Evolutionary conservation across 2,329 filamentous ascomycete species (phyloP).

Genomic region (Phialocephala sp.): DNA sequence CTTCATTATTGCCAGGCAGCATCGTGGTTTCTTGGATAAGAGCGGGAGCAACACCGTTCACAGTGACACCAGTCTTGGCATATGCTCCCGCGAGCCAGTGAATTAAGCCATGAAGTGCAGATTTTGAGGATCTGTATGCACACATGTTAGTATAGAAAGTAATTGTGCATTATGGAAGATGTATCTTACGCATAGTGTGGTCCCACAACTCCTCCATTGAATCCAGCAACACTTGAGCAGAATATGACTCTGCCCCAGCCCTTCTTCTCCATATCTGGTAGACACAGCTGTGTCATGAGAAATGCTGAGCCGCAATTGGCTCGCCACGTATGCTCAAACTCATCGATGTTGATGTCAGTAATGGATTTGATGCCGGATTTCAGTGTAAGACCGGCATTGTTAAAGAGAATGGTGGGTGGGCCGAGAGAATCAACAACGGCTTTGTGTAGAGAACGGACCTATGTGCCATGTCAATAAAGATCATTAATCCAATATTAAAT

Average conservation of each 20-base stretch:
- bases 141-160: background rate
- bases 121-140: conserved; percentile 44
- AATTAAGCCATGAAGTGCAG: conserved; percentile 52
- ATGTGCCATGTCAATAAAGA: background rate
- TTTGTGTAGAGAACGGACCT: conserved; percentile 28
- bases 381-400: conserved; percentile 33
- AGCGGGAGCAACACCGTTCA: conserved; percentile 56
- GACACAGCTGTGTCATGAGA: conserved; percentile 35
- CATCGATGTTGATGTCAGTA: conserved; percentile 33
- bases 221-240: conserved; percentile 33
- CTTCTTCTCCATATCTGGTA: conserved; percentile 47
- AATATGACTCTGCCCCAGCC: conserved; percentile 38
- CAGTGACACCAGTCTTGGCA: conserved; percentile 51
- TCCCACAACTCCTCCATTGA: conserved; percentile 34
- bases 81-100: conserved; percentile 52
- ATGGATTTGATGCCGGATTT: conserved; percentile 29
- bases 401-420: conserved; percentile 34
- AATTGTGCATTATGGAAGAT: background rate
- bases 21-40: conserved; percentile 53
- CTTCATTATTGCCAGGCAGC: conserved; percentile 45
- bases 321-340: conserved; percentile 36
- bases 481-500: background rate
- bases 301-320: conserved; percentile 35
- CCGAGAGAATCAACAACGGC: conserved; percentile 21
- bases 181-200: conserved; percentile 35